Base-by-base conservation (phyloP, 1,284 basidiomycete genomes). In the Apiotrichum akiyoshidainum region DNA sequence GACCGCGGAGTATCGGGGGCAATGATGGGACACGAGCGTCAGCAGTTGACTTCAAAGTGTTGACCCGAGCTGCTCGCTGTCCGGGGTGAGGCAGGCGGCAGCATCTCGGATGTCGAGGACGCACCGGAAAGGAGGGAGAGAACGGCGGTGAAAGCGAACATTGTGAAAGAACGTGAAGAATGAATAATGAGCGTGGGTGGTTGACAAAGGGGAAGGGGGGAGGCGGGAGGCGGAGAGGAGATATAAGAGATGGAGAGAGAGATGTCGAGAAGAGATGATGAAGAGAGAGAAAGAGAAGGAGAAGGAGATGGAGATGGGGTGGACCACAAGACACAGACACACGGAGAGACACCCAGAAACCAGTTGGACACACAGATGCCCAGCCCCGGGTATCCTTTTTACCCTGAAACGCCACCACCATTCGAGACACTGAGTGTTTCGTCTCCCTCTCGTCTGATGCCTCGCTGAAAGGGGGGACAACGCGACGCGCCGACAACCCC, bases 111-210 rank as follows among this genome's bases (percentile, higher is more conserved):
- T 31, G 26, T 4, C 4, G 26, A 7, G 17, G 11, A 70, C 73
- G 59, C 48, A 75, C 73, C 60, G 39, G 72, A 67, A 21, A 74
- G 53, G 47, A 60, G 33, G 34, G 37, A 16, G 47, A 57, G 35
- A 22, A 51, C 40, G 26, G 46, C 49, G 35, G 40, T 45, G 49
- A 44, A 21, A 21, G 44, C 37, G 52, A 54, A 34, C 44, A 52
- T 47, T 13, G 22, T 42, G 49, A 50, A 39, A 2, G 17, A 17
- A 33, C 4, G 41, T 4, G 33, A 31, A 31, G 7, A 31, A 31
- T 3, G 26, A 7, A 44, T n/a, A 46, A 53, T n/a, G 52, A 48
- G 46, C 26, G 44, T 41, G 42, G 17, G 35, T 49, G 44, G 17
- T n/a, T n/a, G n/a, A n/a, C n/a, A n/a, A n/a, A 35, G 34, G 31